Evolutionary conservation across 2,329 filamentous ascomycete species (phyloP), one percentile per base, ranked within the genome.

Genomic region (Exophiala calicioides): DNA sequence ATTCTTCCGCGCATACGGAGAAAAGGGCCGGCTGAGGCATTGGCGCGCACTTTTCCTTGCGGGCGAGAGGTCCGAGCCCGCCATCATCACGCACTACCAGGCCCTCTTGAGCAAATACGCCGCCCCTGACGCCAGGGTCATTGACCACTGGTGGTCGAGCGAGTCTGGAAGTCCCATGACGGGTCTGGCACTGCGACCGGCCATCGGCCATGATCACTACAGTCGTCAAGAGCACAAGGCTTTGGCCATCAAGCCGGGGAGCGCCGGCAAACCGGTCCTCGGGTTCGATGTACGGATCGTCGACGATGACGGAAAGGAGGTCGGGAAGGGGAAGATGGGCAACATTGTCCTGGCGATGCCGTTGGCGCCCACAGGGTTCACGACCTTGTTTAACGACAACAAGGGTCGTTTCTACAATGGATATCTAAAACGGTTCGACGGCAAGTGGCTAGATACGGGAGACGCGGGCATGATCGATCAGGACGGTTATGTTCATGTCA

Each of bases 211-310:
- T 3, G 62, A 65, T 12, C 61, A 66, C 12, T 13, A 24, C 15
- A 26, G 45, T 31, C 18, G 48, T 21, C 50, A 59, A 15, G 57
- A 59, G 21, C 62, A 65, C 37, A 69, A 69, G 29, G 78, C 84
- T 1, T 67, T 86, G 21, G 65, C 70, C 0, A 80, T 91, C 62
- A 90, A 86, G 58, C 87, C 90, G 1, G 91, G 91, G 1, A 91
- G 87, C 50, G 91, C 90, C 4, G 90, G 90, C 0, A 93, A 95
- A 64, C 80, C 90, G 0, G 89, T 94, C 84, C 90, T 90, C 0
- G 91, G 90, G 0, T 96, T 95, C 60, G 88, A 95, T 59, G 85
- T 96, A 3, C 79, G 85, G 12, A 77, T 91, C 10, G 89, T 96
- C 2, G 82, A 95, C 62, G 90, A 96, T 59, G 72, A 81, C 0